Evolutionary conservation across 2,329 filamentous ascomycete species (phyloP).

Genomic region (Diplodia seriata): DNA sequence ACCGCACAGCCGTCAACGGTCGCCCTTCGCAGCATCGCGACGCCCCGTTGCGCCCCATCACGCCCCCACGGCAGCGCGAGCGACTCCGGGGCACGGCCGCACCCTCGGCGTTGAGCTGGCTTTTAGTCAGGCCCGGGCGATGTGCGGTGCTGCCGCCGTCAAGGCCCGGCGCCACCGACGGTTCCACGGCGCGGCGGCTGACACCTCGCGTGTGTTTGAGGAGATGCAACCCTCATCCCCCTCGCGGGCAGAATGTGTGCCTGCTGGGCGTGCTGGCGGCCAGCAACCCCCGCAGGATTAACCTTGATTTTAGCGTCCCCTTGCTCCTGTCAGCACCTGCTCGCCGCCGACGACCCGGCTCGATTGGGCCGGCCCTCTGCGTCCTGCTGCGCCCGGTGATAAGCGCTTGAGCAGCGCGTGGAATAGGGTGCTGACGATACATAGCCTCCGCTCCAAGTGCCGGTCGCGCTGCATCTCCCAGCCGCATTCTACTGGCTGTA

Average conservation of each 20-base stretch:
- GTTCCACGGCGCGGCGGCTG: constrained; percentile 18
- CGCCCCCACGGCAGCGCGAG: not conserved
- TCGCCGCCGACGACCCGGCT: not conserved
- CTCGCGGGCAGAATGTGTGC: constrained; percentile 1
- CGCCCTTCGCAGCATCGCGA: not conserved
- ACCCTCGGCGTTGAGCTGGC: not conserved
- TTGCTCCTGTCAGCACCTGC: constrained; percentile 11
- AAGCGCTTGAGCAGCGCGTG: not conserved
- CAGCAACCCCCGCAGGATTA: constrained; percentile 3
- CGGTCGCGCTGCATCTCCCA: not conserved
- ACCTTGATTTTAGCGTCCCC: constrained; percentile 31
- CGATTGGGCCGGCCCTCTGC: constrained; percentile 9
- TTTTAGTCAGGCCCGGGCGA: not conserved
- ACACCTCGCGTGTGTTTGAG: constrained; percentile 21
- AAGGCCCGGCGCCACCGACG: constrained; percentile 8
- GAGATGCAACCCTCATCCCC: not conserved
- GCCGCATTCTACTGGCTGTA: constrained; percentile 7
- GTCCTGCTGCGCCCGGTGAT: constrained; percentile 2
- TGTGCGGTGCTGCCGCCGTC: constrained; percentile 13
- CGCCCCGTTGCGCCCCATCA: not conserved
- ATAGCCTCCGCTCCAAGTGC: not conserved
- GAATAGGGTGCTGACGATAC: constrained; percentile 25
- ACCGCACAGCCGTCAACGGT: constrained; percentile 3
- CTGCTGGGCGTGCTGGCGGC: not conserved
- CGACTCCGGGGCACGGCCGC: not conserved